Percentiles rank a stretch among this genome's conserved stretches.
Evolutionary conservation across 106 monocot genomes (phyloP).

Genomic region (Allium sativum): DNA sequence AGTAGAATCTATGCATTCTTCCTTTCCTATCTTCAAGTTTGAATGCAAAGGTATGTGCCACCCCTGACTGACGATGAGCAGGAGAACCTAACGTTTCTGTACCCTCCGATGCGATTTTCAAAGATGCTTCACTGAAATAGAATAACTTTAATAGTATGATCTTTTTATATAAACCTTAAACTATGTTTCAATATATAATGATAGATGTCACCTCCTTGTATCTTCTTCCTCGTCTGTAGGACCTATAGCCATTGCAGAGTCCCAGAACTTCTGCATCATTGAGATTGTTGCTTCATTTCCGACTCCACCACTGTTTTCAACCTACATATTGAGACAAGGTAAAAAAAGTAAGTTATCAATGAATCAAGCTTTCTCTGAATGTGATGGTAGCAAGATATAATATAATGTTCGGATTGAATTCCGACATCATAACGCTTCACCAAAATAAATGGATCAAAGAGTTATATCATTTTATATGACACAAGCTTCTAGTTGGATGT

Average conservation of each 20-base stretch:
- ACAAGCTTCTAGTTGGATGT: too few species aligned
- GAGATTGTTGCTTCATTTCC: conserved; percentile 56
- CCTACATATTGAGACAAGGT: conserved; percentile 6
- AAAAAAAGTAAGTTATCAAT: background rate
- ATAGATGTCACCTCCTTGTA: conserved; percentile 27
- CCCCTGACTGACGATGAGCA: conserved; percentile 21
- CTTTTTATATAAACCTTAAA: background rate
- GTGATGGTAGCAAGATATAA: background rate
- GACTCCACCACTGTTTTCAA: conserved; percentile 51
- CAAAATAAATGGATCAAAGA: too few species aligned
- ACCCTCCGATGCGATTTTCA: conserved; percentile 48
- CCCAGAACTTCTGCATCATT: conserved; percentile 97
- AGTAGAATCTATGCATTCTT: conserved; percentile 85
- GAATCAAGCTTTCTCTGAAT: background rate
- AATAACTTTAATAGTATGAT: background rate
- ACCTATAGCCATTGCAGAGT: conserved; percentile 70
- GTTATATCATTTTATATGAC: too few species aligned
- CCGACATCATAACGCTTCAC: too few species aligned
- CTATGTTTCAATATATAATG: background rate
- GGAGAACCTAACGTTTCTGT: conserved; percentile 28
- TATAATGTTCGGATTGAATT: background rate
- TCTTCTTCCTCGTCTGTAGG: conserved; percentile 70
- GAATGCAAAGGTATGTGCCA: conserved; percentile 50
- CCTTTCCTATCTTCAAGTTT: conserved; percentile 80
- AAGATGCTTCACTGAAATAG: conserved; percentile 55